Percentiles rank a stretch among this genome's conserved stretches.
Conservation (phyloP, 2,329 filamentous ascomycete species). For the Rhynchosporium agropyri region DNA sequence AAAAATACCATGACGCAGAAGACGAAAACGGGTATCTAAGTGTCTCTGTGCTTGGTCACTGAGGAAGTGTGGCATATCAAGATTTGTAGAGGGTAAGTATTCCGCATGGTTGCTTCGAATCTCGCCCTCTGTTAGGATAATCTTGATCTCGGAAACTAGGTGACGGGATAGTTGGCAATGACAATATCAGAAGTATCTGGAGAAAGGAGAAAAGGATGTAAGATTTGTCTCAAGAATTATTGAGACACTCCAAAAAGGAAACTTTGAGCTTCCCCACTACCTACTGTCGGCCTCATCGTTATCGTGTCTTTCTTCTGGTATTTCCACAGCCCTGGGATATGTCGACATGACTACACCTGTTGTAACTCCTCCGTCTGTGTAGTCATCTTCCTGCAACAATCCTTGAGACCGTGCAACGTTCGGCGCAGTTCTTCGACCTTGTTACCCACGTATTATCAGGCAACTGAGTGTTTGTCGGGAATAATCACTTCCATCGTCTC, state of each 20-base stretch:
- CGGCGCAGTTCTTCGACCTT: conserved; percentile 22
- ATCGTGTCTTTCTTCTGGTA: conserved; percentile 28
- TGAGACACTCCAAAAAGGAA: too few species aligned
- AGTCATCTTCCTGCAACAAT: conserved; percentile 22
- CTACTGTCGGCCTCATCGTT: conserved; percentile 39
- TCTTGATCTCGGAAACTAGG: conserved; percentile 39
- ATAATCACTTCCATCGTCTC: conserved; percentile 16
- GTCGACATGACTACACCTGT: conserved; percentile 27
- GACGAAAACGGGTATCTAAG: conserved; percentile 39
- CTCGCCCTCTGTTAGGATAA: conserved; percentile 42
- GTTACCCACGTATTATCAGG: conserved; percentile 23
- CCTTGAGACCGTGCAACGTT: background rate
- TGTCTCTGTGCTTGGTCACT: conserved; percentile 40
- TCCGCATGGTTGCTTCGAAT: conserved; percentile 46
- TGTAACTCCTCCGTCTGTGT: conserved; percentile 18
- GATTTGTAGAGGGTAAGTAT: conserved; percentile 49
- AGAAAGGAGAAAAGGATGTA: too few species aligned
- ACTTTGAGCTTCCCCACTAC: too few species aligned
- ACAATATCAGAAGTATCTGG: too few species aligned
- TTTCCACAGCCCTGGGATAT: conserved; percentile 23
- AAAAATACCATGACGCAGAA: conserved; percentile 51
- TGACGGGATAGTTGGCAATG: too few species aligned
- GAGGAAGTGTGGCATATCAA: conserved; percentile 45
- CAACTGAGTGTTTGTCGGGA: conserved; percentile 23
- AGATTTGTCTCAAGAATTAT: too few species aligned